Percentiles rank a stretch among this genome's conserved stretches.
phyloP scores from a whole-genome alignment of 1,284 basidiomycete species.

The Leccinum fuscescens region DNA sequence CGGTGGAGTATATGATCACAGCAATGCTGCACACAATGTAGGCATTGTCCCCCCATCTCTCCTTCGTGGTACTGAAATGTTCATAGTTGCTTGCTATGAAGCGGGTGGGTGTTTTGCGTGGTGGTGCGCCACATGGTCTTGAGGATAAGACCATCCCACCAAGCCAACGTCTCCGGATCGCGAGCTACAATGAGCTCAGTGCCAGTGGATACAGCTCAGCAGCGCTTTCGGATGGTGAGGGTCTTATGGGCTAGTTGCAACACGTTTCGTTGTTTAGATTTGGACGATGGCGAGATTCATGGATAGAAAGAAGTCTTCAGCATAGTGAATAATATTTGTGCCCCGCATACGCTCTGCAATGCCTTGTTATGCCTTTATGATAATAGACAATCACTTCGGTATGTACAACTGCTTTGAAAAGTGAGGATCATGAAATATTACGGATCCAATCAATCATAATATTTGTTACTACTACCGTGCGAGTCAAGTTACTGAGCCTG shows the following conservation, averaged over 20 bases:
- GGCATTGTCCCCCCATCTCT: conserved; percentile 22
- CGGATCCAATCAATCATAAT: neutral
- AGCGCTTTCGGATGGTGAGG: conserved; percentile 35
- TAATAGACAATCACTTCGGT: conserved; percentile 7
- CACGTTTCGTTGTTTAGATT: neutral
- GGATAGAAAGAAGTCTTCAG: conserved; percentile 6
- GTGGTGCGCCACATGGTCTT: conserved; percentile 63
- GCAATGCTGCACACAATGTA: conserved; percentile 87
- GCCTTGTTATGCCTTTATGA: conserved; percentile 14
- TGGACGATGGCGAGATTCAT: neutral
- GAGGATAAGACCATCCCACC: conserved; percentile 66
- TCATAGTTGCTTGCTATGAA: conserved; percentile 78
- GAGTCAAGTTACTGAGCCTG: too few relatives aligned
- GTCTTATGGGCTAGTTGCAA: conserved; percentile 27
- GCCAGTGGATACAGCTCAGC: conserved; percentile 36
- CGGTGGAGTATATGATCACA: conserved; percentile 92
- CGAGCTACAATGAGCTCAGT: conserved; percentile 60
- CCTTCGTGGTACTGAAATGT: conserved; percentile 18
- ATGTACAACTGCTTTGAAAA: neutral
- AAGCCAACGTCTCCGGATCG: conserved; percentile 66
- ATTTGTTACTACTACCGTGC: neutral
- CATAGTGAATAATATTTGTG: conserved; percentile 4
- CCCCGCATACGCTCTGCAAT: conserved; percentile 3
- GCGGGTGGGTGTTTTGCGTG: conserved; percentile 83
- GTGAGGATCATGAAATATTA: neutral